Evolutionary conservation across 2,329 filamentous ascomycete species (phyloP), one percentile per base, ranked within the genome.

Genomic region (Botrytis deweyae): DNA sequence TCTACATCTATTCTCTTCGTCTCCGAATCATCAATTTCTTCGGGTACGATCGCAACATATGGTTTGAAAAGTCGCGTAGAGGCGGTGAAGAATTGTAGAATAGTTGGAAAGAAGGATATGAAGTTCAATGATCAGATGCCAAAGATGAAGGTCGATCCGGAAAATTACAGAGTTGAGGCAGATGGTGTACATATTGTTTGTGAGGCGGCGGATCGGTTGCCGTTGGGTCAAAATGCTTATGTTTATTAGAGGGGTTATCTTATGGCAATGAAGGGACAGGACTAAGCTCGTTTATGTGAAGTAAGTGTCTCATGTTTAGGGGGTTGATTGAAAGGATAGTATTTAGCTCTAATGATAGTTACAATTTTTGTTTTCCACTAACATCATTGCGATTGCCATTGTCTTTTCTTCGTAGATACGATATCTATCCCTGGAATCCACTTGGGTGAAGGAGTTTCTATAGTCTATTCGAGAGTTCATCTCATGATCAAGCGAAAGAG

Each of bases 121-220:
- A 94, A 93, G 80, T 95, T 90, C 83, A 98, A 98, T 82, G 90
- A 94, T 80, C 83, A 84, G 72, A 94, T 90, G 89, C 95, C 95
- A 22, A 89, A 87, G 84, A 98, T 98, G 93, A 90, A 86, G 79
- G 95, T 98, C 75, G 95, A 98, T 82, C 93, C 95, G 8, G 95
- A 98, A 87, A 91, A 88, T 80, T 98, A 98, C 84, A 88, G 86
- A 25, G 95, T 98, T 40, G 91, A 95, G 84, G 95, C 95, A 2
- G 94, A 97, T 83, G 94, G 93, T 0, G 83, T 88, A 82, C 84
- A 90, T 52, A 95, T 92, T 80, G 87, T 85, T 61, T 93, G 93
- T 0, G 93, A 92, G 82, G 93, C 94, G 6, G 89, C 92, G 36
- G 86, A 86, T 40, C 86, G 81, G 70, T 82, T 98, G 82, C 94